These are phyloP conservation scores for Haplographium delicatum DNA, from an alignment of 495 filamentous ascomycete genomes.

Conservation along the genomic window DNA sequence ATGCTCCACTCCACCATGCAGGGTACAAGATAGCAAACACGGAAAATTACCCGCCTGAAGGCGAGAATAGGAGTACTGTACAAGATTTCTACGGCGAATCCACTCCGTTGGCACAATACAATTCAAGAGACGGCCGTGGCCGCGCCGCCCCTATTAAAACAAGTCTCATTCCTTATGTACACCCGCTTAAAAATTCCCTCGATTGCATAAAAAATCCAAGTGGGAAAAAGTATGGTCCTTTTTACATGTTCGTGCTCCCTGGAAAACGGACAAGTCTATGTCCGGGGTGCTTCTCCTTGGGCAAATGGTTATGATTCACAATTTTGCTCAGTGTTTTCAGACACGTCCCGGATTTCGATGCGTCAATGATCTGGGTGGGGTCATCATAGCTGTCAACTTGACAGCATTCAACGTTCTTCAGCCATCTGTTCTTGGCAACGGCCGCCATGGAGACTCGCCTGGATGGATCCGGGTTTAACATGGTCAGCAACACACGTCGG, in stretches of 20 bases:
- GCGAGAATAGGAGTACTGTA: no score
- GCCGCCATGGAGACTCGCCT: slow-evolving; percentile 60
- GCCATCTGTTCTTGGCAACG: slow-evolving; percentile 54
- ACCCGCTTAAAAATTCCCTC: slow-evolving; percentile 7
- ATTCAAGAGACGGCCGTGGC: neutral
- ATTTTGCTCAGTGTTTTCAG: slow-evolving; percentile 13
- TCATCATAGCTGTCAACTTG: slow-evolving; percentile 55
- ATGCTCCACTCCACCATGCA: no score
- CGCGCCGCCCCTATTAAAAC: neutral
- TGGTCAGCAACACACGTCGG: slow-evolving; percentile 60
- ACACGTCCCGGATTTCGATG: slow-evolving; percentile 25
- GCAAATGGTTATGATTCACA: slow-evolving; percentile 23
- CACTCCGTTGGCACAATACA: neutral
- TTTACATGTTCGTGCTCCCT: slow-evolving; percentile 18
- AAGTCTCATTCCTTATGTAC: slow-evolving; percentile 2
- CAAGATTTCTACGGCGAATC: no score
- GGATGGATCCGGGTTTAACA: slow-evolving; percentile 68
- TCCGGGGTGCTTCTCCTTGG: slow-evolving; percentile 7
- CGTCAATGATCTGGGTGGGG: slow-evolving; percentile 43
- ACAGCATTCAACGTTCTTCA: slow-evolving; percentile 69
- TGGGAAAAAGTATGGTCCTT: neutral
- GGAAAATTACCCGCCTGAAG: no score
- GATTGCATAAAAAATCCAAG: neutral
- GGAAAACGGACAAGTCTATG: slow-evolving; percentile 18
- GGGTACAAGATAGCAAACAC: no score